phyloP scores from a whole-genome alignment of 202 grass and related monocot species.

The Panicum virgatum region DNA sequence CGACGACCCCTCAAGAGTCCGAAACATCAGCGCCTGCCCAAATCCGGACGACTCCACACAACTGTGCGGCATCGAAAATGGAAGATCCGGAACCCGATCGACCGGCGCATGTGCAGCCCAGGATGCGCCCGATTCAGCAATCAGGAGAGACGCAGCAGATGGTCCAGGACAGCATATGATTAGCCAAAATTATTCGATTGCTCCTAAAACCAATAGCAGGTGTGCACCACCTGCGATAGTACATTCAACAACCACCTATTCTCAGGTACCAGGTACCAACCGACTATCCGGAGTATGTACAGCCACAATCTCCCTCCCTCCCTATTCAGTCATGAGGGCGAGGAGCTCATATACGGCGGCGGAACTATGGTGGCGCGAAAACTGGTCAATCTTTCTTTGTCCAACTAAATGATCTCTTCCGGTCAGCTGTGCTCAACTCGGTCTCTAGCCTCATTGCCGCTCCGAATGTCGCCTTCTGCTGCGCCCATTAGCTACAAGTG shows the following conservation, averaged over 20 bases:
- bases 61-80: constrained; percentile 27
- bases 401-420: constrained; percentile 3
- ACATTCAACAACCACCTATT: constrained; percentile 14
- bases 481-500: background rate
- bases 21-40: background rate
- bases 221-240: constrained; percentile 13
- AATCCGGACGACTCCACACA: constrained; percentile 1
- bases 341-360: background rate
- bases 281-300: constrained; percentile 35
- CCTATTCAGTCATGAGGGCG: constrained; percentile 5
- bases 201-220: constrained; percentile 28
- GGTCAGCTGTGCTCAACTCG: constrained; percentile 29
- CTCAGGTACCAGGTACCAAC: background rate
- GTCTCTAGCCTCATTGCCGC: constrained; percentile 6
- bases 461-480: background rate
- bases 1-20: background rate
- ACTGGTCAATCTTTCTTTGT: background rate
- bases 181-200: constrained; percentile 30
- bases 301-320: constrained; percentile 4
- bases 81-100: constrained; percentile 31
- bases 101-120: constrained; percentile 10
- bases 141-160: background rate
- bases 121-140: background rate
- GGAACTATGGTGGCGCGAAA: background rate
- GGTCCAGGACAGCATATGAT: constrained; percentile 18